Base-by-base conservation (phyloP, 208 protist genomes). In the Trypanosoma mega region DNA sequence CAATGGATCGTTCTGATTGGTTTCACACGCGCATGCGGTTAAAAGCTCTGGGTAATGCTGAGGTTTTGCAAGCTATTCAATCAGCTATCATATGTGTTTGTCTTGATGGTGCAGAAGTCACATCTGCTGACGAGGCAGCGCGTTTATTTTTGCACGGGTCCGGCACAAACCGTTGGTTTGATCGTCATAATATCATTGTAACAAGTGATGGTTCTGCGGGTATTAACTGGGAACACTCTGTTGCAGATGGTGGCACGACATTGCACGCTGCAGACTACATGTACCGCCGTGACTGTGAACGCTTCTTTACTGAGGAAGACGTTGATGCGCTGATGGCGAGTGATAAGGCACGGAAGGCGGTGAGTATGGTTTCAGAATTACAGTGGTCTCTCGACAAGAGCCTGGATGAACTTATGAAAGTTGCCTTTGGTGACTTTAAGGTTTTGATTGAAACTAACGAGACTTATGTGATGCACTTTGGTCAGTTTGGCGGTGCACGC, bases 111-210 rank as follows among this genome's bases (percentile, higher is more conserved):
- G 47, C 45, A 5, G 29, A 56, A 14, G 50, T 58, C n/a, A 20
- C 9, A 14, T 57, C 52, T 20, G 33, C 56, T 5, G 73, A 73
- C 21, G 76, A 80, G 18, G 49, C 63, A 14, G 59, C 76, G 14
- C 52, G 56, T 27, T 24, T 82, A 3, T 53, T 82, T 33, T 36
- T 82, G 20, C 71, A 82, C 50, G 76, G 70, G 8, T 47, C 55
- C 2, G 76, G 68, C 4, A 71, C 60, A 27, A 82, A 82, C 33
- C 62, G 76, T 18, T 82, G 76, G 76, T 82, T 82, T 70, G 76
- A 82, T 50, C 62, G 71, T 49, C 63, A 82, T 48, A 77, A 82
- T 31, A 52, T 82, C 16, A 82, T 82, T 55, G 72, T 82, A 18
- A 60, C 49, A 12, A 27, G 48, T 23, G 74, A 82, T 47, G 76